A percentile compares a stretch with the other conserved stretches of the same genome.
Conservation (phyloP, 805 yeast genomes). For the Lachancea nothofagi region DNA sequence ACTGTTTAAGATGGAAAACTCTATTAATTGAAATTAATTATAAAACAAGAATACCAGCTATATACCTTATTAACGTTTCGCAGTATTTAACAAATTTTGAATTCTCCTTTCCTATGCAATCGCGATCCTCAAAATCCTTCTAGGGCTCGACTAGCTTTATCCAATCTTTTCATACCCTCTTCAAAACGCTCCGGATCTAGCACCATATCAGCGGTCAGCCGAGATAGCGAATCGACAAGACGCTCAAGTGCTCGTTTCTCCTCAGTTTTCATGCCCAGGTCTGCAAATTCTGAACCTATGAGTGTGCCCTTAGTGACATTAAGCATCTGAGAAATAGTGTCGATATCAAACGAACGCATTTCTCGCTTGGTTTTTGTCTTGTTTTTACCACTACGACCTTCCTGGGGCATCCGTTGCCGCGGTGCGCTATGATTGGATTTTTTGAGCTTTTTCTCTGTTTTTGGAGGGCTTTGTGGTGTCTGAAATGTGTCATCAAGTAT, state of each 20-base stretch:
- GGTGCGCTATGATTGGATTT: background rate
- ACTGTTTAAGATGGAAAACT: background rate
- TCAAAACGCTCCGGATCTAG: slow-evolving; percentile 74
- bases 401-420: background rate
- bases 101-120: too few relatives aligned
- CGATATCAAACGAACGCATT: slow-evolving; percentile 26
- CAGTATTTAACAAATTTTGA: background rate
- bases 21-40: background rate
- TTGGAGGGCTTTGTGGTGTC: background rate
- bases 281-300: slow-evolving; percentile 58
- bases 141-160: slow-evolving; percentile 74
- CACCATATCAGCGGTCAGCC: slow-evolving; percentile 87
- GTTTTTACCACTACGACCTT: background rate
- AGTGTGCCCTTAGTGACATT: slow-evolving; percentile 39
- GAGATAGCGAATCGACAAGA: slow-evolving; percentile 76
- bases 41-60: background rate
- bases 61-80: background rate
- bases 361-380: slow-evolving; percentile 10
- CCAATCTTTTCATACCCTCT: slow-evolving; percentile 73
- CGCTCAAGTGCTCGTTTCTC: slow-evolving; percentile 79
- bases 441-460: background rate
- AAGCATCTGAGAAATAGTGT: slow-evolving; percentile 34
- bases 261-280: slow-evolving; percentile 63
- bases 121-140: slow-evolving; percentile 82
- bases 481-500: slow-evolving; percentile 11